These are phyloP conservation scores for Astragalus membranaceus DNA, from an alignment of 306 rosid genomes.

Conservation along the genomic window DNA sequence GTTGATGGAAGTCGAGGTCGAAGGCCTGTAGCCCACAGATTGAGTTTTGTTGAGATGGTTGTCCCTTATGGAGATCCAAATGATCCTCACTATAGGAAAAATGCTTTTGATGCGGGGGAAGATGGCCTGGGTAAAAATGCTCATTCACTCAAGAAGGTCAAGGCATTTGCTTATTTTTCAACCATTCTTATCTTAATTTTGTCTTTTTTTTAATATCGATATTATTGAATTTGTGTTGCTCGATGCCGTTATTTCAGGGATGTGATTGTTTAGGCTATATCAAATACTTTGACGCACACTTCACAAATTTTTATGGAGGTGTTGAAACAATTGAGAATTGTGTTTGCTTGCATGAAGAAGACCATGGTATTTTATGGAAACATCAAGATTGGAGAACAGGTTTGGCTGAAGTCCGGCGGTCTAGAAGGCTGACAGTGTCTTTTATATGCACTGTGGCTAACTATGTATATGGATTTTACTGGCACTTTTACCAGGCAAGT, in stretches of 20 bases:
- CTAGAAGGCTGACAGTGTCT: conserved; percentile 73
- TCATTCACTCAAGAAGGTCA: conserved; percentile 78
- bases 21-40: conserved; percentile 67
- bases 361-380: conserved; percentile 79
- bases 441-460: conserved; percentile 78
- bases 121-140: conserved; percentile 82
- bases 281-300: conserved; percentile 73
- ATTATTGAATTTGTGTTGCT: conserved; percentile 7
- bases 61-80: conserved; percentile 88
- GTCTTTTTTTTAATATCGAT: background rate
- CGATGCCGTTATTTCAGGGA: conserved; percentile 45
- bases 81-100: conserved; percentile 80
- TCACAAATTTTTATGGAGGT: conserved; percentile 65
- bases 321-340: conserved; percentile 80
- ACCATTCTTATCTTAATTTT: background rate
- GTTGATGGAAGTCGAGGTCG: conserved; percentile 73
- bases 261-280: conserved; percentile 77
- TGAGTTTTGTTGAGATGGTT: conserved; percentile 84
- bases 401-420: conserved; percentile 72
- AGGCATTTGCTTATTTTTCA: background rate
- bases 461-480: conserved; percentile 74
- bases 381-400: conserved; percentile 93
- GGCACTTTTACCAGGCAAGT: conserved; percentile 87
- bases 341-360: conserved; percentile 83
- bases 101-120: conserved; percentile 88